Percentiles rank a stretch among this genome's conserved stretches.
Conservation (phyloP, 176 grass and related monocot genomes). For the Oryza australiensis region DNA sequence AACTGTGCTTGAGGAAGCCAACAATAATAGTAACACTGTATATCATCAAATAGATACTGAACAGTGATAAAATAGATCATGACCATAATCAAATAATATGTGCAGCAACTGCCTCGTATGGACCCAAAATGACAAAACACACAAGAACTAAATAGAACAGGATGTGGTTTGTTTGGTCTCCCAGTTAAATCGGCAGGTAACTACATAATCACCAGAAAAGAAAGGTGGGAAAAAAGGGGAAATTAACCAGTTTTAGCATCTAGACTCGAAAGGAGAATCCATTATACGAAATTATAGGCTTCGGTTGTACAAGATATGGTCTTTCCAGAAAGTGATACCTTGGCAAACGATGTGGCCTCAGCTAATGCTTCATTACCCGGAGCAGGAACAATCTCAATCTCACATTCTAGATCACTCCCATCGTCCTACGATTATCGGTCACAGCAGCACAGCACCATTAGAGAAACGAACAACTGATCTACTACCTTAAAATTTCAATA, state of each 20-base stretch:
- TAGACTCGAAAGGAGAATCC: conserved; percentile 4
- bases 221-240: neutral
- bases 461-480: conserved; percentile 10
- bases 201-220: conserved; percentile 11
- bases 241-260: conserved; percentile 3
- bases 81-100: conserved; percentile 1
- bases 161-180: neutral
- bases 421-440: conserved; percentile 55
- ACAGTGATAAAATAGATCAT: neutral
- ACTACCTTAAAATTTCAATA: conserved; percentile 7
- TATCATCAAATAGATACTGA: conserved; percentile 6
- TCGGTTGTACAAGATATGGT: neutral
- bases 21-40: neutral
- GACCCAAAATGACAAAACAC: neutral
- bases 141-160: neutral
- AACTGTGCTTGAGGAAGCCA: conserved; percentile 10
- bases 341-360: conserved; percentile 63
- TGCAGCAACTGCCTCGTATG: neutral
- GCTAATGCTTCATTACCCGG: conserved; percentile 47
- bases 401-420: conserved; percentile 92
- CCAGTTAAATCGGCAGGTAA: neutral
- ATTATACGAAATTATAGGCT: neutral
- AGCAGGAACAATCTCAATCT: conserved; percentile 64
- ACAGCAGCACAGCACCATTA: neutral
- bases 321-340: conserved; percentile 45